These are phyloP conservation scores for Aspergillus cejpii DNA, from an alignment of 2,329 filamentous ascomycete genomes.

Conservation along the genomic window DNA sequence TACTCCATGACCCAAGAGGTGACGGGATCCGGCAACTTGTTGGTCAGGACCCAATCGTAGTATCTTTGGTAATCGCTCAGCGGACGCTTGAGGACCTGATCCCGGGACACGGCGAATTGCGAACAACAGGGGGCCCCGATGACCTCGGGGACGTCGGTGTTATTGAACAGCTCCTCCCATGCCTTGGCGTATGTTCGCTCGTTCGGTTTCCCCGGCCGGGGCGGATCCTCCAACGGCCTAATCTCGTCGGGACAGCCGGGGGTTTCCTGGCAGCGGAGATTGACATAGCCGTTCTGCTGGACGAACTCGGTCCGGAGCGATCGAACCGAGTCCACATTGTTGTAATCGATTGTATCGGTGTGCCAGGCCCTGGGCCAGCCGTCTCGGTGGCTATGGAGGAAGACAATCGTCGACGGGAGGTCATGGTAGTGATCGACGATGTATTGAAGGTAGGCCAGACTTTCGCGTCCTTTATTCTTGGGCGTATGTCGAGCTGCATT, in stretches of 20 bases:
- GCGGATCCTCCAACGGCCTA: constrained; percentile 22
- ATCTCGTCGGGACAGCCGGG: constrained; percentile 35
- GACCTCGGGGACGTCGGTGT: constrained; percentile 30
- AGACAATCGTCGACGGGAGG: constrained; percentile 48
- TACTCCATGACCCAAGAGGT: constrained; percentile 50
- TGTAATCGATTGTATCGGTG: constrained; percentile 51
- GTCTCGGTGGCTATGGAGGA: constrained; percentile 52
- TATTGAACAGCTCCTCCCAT: constrained; percentile 37
- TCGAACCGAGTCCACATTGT: constrained; percentile 48
- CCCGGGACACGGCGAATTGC: constrained; percentile 46
- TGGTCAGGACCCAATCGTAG: constrained; percentile 45
- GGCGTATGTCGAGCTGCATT: constrained; percentile 28
- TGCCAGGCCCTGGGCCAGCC: constrained; percentile 46
- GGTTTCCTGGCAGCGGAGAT: constrained; percentile 47
- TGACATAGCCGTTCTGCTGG: constrained; percentile 50
- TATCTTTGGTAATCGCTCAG: constrained; percentile 42
- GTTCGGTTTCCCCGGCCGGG: constrained; percentile 20
- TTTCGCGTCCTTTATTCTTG: constrained; percentile 42
- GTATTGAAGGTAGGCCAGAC: constrained; percentile 43
- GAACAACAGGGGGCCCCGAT: constrained; percentile 48
- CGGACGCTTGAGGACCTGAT: constrained; percentile 39
- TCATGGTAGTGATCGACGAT: constrained; percentile 43
- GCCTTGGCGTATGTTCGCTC: constrained; percentile 30
- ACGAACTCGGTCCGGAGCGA: constrained; percentile 47
- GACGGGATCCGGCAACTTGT: constrained; percentile 40